Conservation (phyloP, 129 eudicot species). For the carrot (Daucus carota) region DNA sequence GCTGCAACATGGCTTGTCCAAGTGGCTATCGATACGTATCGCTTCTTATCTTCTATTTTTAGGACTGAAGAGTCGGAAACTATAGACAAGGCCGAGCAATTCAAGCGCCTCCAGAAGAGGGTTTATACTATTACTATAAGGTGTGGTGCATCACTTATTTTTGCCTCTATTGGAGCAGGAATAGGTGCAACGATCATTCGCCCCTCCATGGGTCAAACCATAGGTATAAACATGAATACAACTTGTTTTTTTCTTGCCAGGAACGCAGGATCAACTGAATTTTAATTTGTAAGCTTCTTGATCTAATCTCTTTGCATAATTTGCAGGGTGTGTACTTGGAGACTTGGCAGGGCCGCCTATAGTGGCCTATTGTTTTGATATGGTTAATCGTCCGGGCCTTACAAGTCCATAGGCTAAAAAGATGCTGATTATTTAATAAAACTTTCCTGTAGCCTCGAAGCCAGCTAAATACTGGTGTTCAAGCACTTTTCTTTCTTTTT, state of each 20-base stretch:
- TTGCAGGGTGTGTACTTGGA: constrained; percentile 70
- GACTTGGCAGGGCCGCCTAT: constrained; percentile 76
- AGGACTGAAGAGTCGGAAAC: constrained; percentile 25
- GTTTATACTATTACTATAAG: constrained; percentile 37
- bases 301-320: background rate
- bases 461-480: background rate
- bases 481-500: background rate
- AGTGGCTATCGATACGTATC: constrained; percentile 64
- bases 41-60: constrained; percentile 31
- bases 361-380: constrained; percentile 44
- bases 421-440: background rate
- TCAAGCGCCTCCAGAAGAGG: constrained; percentile 46
- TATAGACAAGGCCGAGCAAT: constrained; percentile 26
- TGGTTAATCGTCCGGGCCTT: constrained; percentile 19
- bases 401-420: constrained; percentile 14
- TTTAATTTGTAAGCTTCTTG: background rate
- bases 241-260: background rate
- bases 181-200: constrained; percentile 62
- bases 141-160: constrained; percentile 60
- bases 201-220: constrained; percentile 73
- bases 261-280: background rate
- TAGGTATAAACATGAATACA: constrained; percentile 38
- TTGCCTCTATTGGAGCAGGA: constrained; percentile 97
- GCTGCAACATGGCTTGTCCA: constrained; percentile 84
- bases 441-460: background rate